Percentiles rank a stretch among this genome's conserved stretches.
Evolutionary conservation across 2,329 filamentous ascomycete genomes (phyloP).

Genomic region (Cryphonectria radicalis): DNA sequence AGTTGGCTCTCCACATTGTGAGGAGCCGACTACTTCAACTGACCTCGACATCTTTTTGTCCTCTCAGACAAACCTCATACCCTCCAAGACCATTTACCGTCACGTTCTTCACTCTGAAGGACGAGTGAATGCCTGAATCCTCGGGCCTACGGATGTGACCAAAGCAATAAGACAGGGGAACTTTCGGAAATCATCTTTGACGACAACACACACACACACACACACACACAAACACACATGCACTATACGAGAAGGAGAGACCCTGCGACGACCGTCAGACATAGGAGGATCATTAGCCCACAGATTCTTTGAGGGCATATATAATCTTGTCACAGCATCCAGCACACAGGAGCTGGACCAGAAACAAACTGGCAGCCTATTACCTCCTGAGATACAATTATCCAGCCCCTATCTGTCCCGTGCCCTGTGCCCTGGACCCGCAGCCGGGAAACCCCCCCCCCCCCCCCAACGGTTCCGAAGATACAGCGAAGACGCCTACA

Average conservation of each 20-base stretch:
- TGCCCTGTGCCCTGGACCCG: slow-evolving; percentile 16
- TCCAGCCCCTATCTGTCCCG: slow-evolving; percentile 23
- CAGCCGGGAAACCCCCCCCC: not conserved
- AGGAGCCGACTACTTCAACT: slow-evolving; percentile 28
- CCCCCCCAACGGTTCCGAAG: not conserved
- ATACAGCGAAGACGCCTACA: slow-evolving; percentile 6
- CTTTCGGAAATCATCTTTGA: not conserved
- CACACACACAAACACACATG: not conserved
- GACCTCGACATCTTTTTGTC: slow-evolving; percentile 9
- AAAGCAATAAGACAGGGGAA: not conserved
- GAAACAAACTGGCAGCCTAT: slow-evolving; percentile 10
- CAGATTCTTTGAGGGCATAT: not conserved
- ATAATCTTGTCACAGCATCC: not conserved
- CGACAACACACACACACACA: not conserved
- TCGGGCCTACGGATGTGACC: not conserved
- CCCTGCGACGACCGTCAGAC: not conserved
- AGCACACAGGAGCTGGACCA: not conserved
- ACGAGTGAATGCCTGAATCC: not conserved
- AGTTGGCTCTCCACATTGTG: slow-evolving; percentile 25
- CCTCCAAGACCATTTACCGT: slow-evolving; percentile 9
- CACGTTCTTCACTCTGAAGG: slow-evolving; percentile 8
- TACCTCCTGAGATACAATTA: slow-evolving; percentile 20
- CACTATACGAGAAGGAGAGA: not conserved
- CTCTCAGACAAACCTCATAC: slow-evolving; percentile 21
- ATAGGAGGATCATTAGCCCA: not conserved